Percentiles rank a stretch among this genome's conserved stretches.
Conservation (phyloP, 108 stramenopile species). For the Epithemia pelagica region DNA sequence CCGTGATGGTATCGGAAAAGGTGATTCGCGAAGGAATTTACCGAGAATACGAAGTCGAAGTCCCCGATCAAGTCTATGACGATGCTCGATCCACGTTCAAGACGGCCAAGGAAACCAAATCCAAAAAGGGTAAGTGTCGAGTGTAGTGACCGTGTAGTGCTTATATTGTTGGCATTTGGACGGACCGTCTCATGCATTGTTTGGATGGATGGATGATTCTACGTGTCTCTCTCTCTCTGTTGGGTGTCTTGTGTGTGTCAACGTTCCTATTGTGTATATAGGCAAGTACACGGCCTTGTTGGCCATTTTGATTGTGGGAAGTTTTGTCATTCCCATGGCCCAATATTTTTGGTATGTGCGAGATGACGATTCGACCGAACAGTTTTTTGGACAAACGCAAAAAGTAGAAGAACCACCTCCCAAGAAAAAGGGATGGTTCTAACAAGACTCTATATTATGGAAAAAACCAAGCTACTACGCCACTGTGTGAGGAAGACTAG, state of each 20-base stretch:
- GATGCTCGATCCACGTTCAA: constrained; percentile 86
- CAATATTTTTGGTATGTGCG: constrained; percentile 96
- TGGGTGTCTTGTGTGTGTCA: neutral
- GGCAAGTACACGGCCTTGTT: constrained; percentile 92
- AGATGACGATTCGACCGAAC: constrained; percentile 80
- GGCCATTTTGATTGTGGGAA: constrained; percentile 88
- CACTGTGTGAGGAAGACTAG: no score
- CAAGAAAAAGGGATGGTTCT: constrained; percentile 74
- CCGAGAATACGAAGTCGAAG: constrained; percentile 73
- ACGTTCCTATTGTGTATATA: constrained; percentile 12
- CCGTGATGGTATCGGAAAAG: constrained; percentile 23
- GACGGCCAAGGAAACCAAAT: constrained; percentile 76
- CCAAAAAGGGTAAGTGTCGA: constrained; percentile 89
- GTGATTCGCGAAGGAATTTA: constrained; percentile 76
- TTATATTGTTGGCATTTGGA: neutral
- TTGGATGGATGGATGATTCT: no score
- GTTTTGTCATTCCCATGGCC: constrained; percentile 95
- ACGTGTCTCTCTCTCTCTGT: constrained; percentile 34
- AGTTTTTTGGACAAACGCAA: constrained; percentile 59
- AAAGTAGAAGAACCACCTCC: constrained; percentile 45
- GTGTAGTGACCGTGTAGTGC: no score
- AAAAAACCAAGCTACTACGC: no score
- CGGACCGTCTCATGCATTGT: no score
- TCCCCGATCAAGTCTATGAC: constrained; percentile 56
- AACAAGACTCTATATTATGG: constrained; percentile 1